Evolutionary conservation across 129 eudicot species (phyloP), one percentile per base, ranked within the genome.

Genomic region (Glebionis coronaria): DNA sequence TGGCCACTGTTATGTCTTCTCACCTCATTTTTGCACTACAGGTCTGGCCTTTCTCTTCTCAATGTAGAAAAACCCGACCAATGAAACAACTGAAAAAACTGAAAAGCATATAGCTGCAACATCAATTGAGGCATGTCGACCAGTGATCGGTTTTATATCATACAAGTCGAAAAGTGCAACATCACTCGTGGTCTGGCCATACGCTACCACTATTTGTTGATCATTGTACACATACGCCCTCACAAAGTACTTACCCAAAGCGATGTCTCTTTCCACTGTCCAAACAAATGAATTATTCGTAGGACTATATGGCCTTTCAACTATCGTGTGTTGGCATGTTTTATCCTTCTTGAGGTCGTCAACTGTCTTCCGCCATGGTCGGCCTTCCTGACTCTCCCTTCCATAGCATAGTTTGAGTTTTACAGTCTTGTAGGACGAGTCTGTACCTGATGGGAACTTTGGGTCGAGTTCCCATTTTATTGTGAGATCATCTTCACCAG

Each of bases 371-470:
- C 97, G 68, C 97, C 97, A 90, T 12, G 81, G 85, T 11, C 95
- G 81, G 73, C 87, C 87, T 55, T 13, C 12, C 65, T 90, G 97
- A 83, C 97, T 90, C 21, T 79, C 45, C 0, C 80, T 80, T 13
- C 87, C 91, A 21, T 78, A 90, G 72, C 97, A 90, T 12, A 87
- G 84, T 78, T 78, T 82, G 46, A 87, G 72, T 70, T 84, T 82
- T n/a, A 87, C 61, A 1, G 85, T 84, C 69, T 80, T 82, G 84
- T 87, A 90, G 73, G 31, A 49, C 9, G 91, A 67, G 62, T 85
- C 88, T 46, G 81, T 80, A n/a, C 81, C 87, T 1, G 56, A 31
- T 14, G 85, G 77, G 61, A 71, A 69, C n/a, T 72, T 87, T 16
- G 69, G 63, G 84, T 84, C 73, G 11, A 82, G 44, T 54, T 72